phyloP scores from a whole-genome alignment of 148 eudicot genomes.

The Amaranthus cruentus region DNA sequence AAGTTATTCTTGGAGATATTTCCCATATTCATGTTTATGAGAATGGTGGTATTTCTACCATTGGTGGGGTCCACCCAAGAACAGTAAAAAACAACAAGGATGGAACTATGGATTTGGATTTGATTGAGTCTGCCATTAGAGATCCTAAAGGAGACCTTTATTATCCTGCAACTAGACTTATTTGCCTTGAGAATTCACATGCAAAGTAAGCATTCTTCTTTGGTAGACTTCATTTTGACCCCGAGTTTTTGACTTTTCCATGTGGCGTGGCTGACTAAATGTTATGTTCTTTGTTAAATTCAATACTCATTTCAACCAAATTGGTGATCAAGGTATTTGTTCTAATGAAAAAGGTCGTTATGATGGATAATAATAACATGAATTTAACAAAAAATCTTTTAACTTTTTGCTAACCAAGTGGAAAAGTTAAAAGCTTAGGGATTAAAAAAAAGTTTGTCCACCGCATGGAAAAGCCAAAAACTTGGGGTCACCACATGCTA shows the following conservation, averaged over 20 bases:
- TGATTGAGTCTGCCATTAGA: constrained; percentile 73
- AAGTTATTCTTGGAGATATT: constrained; percentile 80
- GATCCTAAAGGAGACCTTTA: constrained; percentile 55
- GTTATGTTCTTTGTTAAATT: too few relatives aligned
- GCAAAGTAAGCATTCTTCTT: constrained; percentile 58
- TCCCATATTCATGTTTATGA: constrained; percentile 86
- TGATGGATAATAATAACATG: too few relatives aligned
- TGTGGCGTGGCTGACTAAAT: neutral
- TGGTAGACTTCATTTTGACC: neutral
- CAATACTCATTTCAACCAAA: too few relatives aligned
- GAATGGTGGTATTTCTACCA: constrained; percentile 92
- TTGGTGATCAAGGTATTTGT: too few relatives aligned
- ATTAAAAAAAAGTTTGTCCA: too few relatives aligned
- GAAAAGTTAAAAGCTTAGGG: too few relatives aligned
- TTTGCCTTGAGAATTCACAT: constrained; percentile 91
- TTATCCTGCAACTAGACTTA: constrained; percentile 74
- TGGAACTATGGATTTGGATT: constrained; percentile 83
- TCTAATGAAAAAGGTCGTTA: too few relatives aligned
- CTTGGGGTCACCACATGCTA: neutral
- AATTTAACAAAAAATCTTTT: neutral
- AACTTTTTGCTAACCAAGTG: neutral
- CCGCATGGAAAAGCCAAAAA: neutral
- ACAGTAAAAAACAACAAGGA: constrained; percentile 79
- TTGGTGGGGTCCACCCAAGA: constrained; percentile 93
- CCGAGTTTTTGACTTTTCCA: neutral